These are phyloP conservation scores for Beta macrorhiza DNA, from an alignment of 179 eudicot species.

Conservation along the genomic window DNA sequence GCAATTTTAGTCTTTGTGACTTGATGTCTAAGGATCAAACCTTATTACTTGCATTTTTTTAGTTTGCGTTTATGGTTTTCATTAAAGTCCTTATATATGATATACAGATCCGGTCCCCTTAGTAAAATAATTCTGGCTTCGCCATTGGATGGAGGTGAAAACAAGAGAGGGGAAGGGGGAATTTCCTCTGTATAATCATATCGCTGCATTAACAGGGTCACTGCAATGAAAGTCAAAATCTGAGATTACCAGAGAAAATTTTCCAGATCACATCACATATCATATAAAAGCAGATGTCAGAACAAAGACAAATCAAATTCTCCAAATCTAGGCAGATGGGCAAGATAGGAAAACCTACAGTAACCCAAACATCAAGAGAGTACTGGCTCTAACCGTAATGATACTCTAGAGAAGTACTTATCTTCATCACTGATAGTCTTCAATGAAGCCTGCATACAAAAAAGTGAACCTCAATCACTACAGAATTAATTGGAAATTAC, in stretches of 20 bases:
- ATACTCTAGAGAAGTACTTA: conserved; percentile 82
- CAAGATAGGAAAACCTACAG: not conserved
- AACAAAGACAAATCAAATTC: conserved; percentile 2
- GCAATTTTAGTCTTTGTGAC: too few species aligned
- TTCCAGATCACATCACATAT: not conserved
- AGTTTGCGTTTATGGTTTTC: too few species aligned
- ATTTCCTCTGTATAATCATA: not conserved
- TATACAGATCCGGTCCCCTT: too few species aligned
- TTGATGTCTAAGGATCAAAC: too few species aligned
- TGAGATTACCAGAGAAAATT: not conserved
- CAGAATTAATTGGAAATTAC: conserved; percentile 7
- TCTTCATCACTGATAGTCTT: conserved; percentile 95
- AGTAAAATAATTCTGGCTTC: too few species aligned
- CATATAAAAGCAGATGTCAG: not conserved
- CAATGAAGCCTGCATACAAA: conserved; percentile 72
- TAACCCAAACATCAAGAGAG: not conserved
- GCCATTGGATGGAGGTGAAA: too few species aligned
- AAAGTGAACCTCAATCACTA: conserved; percentile 21
- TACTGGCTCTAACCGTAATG: conserved; percentile 62
- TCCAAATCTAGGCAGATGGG: not conserved
- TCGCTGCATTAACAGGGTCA: not conserved
- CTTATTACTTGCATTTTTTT: too few species aligned
- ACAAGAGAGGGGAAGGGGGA: too few species aligned
- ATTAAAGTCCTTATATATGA: too few species aligned
- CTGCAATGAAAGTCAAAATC: not conserved